These are phyloP conservation scores for Phaffia rhodozyma DNA, from an alignment of 1,284 basidiomycete genomes.

Conservation along the genomic window DNA sequence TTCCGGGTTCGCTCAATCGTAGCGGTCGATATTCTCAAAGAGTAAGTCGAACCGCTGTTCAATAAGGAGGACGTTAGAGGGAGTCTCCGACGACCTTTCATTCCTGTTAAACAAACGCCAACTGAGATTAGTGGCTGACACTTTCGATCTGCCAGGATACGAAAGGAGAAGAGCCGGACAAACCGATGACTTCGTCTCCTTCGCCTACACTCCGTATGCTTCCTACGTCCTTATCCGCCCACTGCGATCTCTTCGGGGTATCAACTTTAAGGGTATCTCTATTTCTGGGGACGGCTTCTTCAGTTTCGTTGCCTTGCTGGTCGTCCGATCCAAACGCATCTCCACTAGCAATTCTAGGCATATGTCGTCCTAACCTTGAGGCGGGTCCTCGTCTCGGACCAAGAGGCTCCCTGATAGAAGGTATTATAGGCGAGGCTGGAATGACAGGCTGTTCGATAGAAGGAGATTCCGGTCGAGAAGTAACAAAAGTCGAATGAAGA, in stretches of 20 bases:
- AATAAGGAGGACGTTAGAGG: conserved; percentile 10
- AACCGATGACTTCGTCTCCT: conserved; percentile 14
- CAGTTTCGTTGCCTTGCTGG: background rate
- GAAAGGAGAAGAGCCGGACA: background rate
- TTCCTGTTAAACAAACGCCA: conserved; percentile 1
- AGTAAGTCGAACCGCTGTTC: conserved; percentile 5
- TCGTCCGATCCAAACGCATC: conserved; percentile 32
- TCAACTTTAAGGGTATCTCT: background rate
- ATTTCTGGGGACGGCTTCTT: background rate
- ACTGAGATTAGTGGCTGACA: background rate
- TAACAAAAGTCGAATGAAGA: background rate
- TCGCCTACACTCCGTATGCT: conserved; percentile 11
- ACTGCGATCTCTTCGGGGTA: background rate
- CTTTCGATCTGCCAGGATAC: background rate
- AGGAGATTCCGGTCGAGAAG: background rate
- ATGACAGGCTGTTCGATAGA: background rate
- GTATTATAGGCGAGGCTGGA: background rate
- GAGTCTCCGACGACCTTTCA: conserved; percentile 17
- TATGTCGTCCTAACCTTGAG: conserved; percentile 31
- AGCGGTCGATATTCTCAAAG: conserved; percentile 28
- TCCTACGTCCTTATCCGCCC: conserved; percentile 2
- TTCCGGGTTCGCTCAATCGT: conserved; percentile 44
- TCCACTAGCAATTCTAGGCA: conserved; percentile 36
- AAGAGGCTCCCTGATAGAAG: conserved; percentile 10
- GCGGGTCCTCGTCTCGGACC: conserved; percentile 15